Evolutionary conservation across 768 basidiomycete genomes (phyloP).

Genomic region (Candolleomyces eurysporus): DNA sequence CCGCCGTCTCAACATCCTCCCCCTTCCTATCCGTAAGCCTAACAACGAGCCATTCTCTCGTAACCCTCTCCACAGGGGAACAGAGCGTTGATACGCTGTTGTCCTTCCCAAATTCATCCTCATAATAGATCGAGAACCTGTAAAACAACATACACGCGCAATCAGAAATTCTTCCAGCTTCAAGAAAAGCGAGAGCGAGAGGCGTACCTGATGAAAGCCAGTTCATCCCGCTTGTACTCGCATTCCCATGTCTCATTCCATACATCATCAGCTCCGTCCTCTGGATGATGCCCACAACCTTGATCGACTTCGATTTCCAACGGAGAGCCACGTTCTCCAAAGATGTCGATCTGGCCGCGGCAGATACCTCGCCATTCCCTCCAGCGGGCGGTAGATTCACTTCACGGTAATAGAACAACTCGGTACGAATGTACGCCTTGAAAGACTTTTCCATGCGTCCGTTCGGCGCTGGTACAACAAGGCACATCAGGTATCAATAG

Average conservation of each 20-base stretch:
- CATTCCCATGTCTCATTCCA: slow-evolving; percentile 48
- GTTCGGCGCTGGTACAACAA: slow-evolving; percentile 45
- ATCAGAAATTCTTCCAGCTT: not conserved
- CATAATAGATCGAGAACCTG: slow-evolving; percentile 35
- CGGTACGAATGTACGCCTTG: slow-evolving; percentile 41
- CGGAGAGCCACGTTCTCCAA: slow-evolving; percentile 26
- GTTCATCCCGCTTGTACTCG: slow-evolving; percentile 47
- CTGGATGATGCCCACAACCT: slow-evolving; percentile 30
- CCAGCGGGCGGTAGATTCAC: not conserved
- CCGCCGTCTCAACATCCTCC: slow-evolving; percentile 42
- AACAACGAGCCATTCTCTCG: slow-evolving; percentile 45
- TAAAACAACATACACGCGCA: not conserved
- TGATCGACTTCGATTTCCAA: slow-evolving; percentile 42
- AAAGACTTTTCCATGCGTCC: slow-evolving; percentile 36
- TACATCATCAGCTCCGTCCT: slow-evolving; percentile 36
- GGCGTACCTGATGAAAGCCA: slow-evolving; percentile 53
- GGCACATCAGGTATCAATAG: not conserved
- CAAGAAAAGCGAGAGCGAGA: no score
- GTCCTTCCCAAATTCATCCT: slow-evolving; percentile 43
- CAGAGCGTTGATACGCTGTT: slow-evolving; percentile 53
- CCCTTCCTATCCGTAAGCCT: slow-evolving; percentile 51
- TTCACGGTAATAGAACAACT: slow-evolving; percentile 38
- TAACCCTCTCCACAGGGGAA: slow-evolving; percentile 43
- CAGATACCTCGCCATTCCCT: slow-evolving; percentile 3
- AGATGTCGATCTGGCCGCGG: not conserved